Evolutionary conservation across 371 early-diverging fungal species (phyloP).

Genomic region (Mucor plumbeus): DNA sequence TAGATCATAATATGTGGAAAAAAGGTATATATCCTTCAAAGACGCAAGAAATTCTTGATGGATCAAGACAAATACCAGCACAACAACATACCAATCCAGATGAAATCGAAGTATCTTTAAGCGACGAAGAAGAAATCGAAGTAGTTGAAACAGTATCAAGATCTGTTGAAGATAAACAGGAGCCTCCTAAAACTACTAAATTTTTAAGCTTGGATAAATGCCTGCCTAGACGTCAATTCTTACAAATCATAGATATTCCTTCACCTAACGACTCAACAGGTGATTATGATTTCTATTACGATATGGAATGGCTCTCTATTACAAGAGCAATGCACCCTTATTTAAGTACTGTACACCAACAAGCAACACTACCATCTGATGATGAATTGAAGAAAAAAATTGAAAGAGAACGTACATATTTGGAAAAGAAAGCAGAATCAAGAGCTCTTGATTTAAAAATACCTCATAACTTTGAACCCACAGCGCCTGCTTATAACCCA

Average conservation of each 20-base stretch:
- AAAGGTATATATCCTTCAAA: conserved; percentile 15
- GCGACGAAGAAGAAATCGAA: conserved; percentile 4
- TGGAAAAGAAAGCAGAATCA: conserved; percentile 24
- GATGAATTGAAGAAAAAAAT: conserved; percentile 38
- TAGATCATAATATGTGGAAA: conserved; percentile 55
- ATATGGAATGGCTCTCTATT: conserved; percentile 89
- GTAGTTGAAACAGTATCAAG: not conserved
- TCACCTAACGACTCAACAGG: conserved; percentile 20
- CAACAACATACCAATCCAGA: conserved; percentile 56
- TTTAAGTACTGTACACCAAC: conserved; percentile 43
- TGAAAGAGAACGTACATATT: conserved; percentile 32
- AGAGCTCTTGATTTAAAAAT: conserved; percentile 58
- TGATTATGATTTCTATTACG: conserved; percentile 61
- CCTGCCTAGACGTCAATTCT: conserved; percentile 59
- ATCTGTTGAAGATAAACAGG: not conserved
- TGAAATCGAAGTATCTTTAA: conserved; percentile 54
- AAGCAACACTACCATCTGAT: conserved; percentile 52
- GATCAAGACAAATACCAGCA: not conserved
- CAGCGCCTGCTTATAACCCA: conserved; percentile 51
- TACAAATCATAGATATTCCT: conserved; percentile 70
- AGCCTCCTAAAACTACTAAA: conserved; percentile 38
- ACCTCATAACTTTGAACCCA: conserved; percentile 69
- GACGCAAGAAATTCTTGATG: conserved; percentile 6
- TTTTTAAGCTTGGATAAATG: conserved; percentile 79
- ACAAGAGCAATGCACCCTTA: conserved; percentile 64